Evolutionary conservation across 495 filamentous ascomycete species (phyloP), one percentile per base, ranked within the genome.

Genomic region (Glutinoglossum americanum): DNA sequence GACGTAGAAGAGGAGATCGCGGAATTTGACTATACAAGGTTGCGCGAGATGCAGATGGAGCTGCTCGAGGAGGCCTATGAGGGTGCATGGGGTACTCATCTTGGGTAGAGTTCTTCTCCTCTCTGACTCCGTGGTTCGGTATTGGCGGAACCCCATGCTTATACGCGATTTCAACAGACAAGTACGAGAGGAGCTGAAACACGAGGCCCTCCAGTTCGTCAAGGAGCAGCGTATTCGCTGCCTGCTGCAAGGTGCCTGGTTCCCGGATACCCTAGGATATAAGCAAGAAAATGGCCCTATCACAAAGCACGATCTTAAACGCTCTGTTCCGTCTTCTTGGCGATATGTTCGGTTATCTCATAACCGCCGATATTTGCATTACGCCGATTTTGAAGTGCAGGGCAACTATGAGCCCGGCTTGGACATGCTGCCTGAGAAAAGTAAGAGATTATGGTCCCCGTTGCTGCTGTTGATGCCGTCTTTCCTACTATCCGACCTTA

Each of bases 221-320:
- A 95, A 92, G 65, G 92, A 98, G 67, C 92, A 98, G 67, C 81
- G 92, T 51, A 85, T 96, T 56, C 78, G 93, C n/a, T 96, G 87
- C 66, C 73, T 99, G 15, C 73, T 96, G 13, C 78, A 84, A 58
- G 92, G 92, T 27, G 79, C 82, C 23, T 99, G 93, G 93, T 97
- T 99, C 64, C 78, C 84, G 6, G 78, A 83, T 56, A 69, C 69
- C 5, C 62, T 67, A 32, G 59, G 56, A 28, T 67, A 70, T 56
- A 72, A 70, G 23, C 39, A 67, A 15, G 73, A 76, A 15, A 53
- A 61, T 1, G 66, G 66, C 9, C 63, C 68, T 0, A 59, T 66
- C 1, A 67, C 66, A 11, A 70, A 64, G 57, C 57, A 62, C 70
- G 71, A 63, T 63, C 60, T 66, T 67, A 70, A 64, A 66, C 66